Percentiles rank a stretch among this genome's conserved stretches.
Conservation (phyloP, 1,284 basidiomycete species). For the Uromyces viciae-fabae region DNA sequence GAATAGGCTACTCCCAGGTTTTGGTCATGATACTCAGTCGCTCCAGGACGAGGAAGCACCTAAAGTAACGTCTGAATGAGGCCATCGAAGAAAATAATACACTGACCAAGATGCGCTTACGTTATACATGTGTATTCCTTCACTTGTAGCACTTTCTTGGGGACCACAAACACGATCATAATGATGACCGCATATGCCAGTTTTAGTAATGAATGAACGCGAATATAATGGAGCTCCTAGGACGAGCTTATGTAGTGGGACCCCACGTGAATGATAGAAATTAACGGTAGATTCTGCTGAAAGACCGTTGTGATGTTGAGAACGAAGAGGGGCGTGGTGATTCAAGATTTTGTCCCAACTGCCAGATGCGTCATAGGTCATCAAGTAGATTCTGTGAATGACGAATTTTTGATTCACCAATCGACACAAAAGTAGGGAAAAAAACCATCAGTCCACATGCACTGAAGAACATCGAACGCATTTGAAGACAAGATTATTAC, state of each 20-base stretch:
- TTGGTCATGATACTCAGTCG: slow-evolving; percentile 39
- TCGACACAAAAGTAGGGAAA: background rate
- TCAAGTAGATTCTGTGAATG: slow-evolving; percentile 31
- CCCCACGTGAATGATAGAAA: slow-evolving; percentile 40
- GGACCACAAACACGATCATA: slow-evolving; percentile 44
- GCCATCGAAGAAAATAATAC: background rate
- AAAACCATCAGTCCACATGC: too few relatives aligned
- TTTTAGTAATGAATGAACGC: slow-evolving; percentile 36
- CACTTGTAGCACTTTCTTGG: slow-evolving; percentile 24
- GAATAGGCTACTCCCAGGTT: slow-evolving; percentile 30
- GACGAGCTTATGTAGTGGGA: slow-evolving; percentile 35
- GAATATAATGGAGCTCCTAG: slow-evolving; percentile 42
- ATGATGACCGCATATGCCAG: slow-evolving; percentile 33
- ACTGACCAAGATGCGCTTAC: background rate
- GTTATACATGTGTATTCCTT: slow-evolving; percentile 43
- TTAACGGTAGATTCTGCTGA: slow-evolving; percentile 29
- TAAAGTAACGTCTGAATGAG: too few relatives aligned
- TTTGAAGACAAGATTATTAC: background rate
- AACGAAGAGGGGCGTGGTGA: slow-evolving; percentile 33
- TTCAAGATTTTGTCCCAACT: slow-evolving; percentile 40
- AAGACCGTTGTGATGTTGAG: background rate
- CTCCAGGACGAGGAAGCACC: slow-evolving; percentile 17
- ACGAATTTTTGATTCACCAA: background rate
- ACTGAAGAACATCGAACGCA: background rate
- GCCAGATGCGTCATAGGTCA: slow-evolving; percentile 44